These are phyloP conservation scores for Fagopyrum esculentum DNA, from an alignment of 148 eudicot genomes.

Conservation along the genomic window DNA sequence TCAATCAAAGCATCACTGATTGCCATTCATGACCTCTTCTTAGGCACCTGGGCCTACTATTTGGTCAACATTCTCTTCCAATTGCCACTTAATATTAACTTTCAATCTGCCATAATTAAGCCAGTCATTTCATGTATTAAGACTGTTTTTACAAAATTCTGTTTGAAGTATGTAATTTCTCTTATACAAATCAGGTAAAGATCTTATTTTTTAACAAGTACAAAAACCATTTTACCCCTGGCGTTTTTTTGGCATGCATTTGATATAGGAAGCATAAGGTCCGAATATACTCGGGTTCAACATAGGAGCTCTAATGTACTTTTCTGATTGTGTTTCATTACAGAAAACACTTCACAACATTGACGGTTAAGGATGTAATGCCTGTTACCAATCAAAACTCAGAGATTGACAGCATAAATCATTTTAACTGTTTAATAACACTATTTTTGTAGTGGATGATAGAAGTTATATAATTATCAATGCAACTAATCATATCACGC, in stretches of 20 bases:
- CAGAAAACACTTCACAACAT: neutral
- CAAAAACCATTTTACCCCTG: no score
- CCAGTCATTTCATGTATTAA: neutral
- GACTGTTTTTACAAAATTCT: neutral
- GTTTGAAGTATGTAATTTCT: neutral
- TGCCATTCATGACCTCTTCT: neutral
- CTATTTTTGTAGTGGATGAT: neutral
- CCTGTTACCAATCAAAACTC: slow-evolving; percentile 10
- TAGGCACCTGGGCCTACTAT: neutral
- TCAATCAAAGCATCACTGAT: slow-evolving; percentile 5
- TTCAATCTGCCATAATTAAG: neutral
- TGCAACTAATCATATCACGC: neutral
- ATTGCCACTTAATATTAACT: neutral
- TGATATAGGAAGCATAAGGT: no score
- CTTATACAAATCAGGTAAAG: no score
- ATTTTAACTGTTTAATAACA: neutral
- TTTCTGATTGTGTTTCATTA: neutral
- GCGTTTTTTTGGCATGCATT: no score
- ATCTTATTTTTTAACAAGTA: no score
- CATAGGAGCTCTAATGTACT: neutral
- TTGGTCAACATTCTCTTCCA: neutral
- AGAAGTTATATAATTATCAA: neutral
- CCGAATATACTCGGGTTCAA: no score
- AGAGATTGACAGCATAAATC: neutral
- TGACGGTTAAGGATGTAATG: neutral